phyloP scores from a whole-genome alignment of 176 grass and related monocot species.

The Aechmea fasciata region DNA sequence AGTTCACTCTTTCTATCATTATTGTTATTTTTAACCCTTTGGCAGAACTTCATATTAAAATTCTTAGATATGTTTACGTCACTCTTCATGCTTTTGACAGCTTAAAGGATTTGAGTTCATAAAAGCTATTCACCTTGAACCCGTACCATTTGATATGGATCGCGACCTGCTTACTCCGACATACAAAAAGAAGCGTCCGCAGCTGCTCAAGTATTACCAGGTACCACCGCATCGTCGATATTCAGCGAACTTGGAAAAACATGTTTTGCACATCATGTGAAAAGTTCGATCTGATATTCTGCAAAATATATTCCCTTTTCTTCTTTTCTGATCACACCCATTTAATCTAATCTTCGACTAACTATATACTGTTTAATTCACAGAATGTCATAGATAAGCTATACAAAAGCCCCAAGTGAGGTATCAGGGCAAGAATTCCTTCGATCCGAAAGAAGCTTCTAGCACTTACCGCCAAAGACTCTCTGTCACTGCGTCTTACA shows the following conservation, averaged over 20 bases:
- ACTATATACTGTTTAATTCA: slow-evolving; percentile 8
- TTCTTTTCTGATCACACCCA: no score
- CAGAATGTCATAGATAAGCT: slow-evolving; percentile 52
- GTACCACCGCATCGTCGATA: slow-evolving; percentile 23
- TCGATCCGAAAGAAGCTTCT: neutral
- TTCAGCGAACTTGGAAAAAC: neutral
- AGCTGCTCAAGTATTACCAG: slow-evolving; percentile 82
- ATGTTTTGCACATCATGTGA: neutral
- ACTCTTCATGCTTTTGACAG: slow-evolving; percentile 22
- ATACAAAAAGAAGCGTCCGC: slow-evolving; percentile 77
- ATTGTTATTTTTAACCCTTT: neutral
- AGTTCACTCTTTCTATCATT: slow-evolving; percentile 5
- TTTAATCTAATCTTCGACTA: no score
- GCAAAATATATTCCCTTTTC: no score
- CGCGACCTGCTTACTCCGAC: slow-evolving; percentile 85
- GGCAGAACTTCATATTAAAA: neutral
- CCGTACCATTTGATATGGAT: slow-evolving; percentile 70
- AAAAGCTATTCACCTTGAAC: slow-evolving; percentile 62
- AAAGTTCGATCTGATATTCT: no score
- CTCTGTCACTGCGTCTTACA: neutral
- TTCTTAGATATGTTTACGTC: neutral
- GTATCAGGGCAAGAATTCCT: neutral
- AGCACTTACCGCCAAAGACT: neutral
- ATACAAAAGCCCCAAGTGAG: slow-evolving; percentile 52
- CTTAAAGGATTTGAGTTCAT: slow-evolving; percentile 87